Conservation (phyloP, 345 rosid species). For the Eutrema japonicum region DNA sequence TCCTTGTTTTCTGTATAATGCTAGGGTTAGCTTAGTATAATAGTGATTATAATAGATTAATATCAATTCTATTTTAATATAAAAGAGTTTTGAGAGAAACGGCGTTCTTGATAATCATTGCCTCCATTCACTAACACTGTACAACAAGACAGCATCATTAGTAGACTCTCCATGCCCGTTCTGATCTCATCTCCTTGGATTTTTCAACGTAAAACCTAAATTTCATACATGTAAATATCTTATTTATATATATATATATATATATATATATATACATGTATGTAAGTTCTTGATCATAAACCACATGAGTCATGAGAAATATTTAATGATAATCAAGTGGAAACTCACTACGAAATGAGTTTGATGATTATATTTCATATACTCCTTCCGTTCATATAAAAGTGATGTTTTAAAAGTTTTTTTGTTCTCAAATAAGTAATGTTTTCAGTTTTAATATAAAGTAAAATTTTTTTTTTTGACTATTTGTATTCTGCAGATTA, state of each 20-base stretch:
- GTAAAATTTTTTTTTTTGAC: no score
- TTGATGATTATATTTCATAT: constrained; percentile 47
- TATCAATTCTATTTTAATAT: neutral
- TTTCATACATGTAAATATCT: neutral
- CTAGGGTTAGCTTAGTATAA: constrained; percentile 20
- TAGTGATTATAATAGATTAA: neutral
- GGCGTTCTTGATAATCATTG: constrained; percentile 73
- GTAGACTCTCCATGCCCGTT: constrained; percentile 63
- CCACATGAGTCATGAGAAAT: constrained; percentile 10
- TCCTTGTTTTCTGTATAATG: neutral
- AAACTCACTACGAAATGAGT: constrained; percentile 58
- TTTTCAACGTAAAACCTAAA: constrained; percentile 22
- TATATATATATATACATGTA: neutral
- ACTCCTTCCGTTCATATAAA: no score
- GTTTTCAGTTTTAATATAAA: no score
- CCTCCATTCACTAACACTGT: constrained; percentile 68
- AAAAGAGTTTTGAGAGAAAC: constrained; percentile 35
- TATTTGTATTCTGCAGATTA: no score
- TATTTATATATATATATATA: neutral
- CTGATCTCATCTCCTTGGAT: constrained; percentile 10
- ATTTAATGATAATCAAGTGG: constrained; percentile 15
- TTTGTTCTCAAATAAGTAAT: no score
- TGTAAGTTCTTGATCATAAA: constrained; percentile 13
- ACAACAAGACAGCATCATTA: constrained; percentile 79
- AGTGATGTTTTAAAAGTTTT: no score